Conservation (phyloP, 208 protist genomes). For the Trypanosomatidae sp. region DNA sequence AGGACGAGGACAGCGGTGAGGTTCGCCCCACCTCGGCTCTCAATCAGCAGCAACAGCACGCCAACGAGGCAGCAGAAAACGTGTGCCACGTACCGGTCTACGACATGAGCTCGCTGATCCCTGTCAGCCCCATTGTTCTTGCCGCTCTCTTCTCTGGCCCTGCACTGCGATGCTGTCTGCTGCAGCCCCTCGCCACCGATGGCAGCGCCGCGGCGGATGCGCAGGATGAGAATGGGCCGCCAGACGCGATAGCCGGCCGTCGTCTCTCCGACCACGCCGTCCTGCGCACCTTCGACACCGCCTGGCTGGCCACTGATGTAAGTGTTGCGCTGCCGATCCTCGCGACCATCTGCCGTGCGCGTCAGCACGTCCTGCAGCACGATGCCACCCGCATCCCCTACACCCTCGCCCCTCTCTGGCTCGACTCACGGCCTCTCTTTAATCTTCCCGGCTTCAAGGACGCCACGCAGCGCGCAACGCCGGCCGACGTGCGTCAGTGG, state of each 20-base stretch:
- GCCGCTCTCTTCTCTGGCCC: constrained; percentile 51
- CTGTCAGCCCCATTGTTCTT: constrained; percentile 65
- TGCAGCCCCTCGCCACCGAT: no score
- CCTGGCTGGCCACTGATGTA: constrained; percentile 56
- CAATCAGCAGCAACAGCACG: no score
- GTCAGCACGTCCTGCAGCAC: constrained; percentile 37
- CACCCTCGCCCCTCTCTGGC: constrained; percentile 24
- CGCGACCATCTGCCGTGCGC: constrained; percentile 52
- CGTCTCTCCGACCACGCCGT: constrained; percentile 13
- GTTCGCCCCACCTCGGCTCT: no score
- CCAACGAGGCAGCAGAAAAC: constrained; percentile 10
- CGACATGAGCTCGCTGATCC: constrained; percentile 45
- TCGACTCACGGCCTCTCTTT: constrained; percentile 81
- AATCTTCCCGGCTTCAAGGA: constrained; percentile 9
- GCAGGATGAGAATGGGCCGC: background rate
- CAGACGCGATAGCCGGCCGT: background rate
- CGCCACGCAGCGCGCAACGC: background rate
- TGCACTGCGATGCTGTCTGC: constrained; percentile 56
- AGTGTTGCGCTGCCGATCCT: constrained; percentile 56
- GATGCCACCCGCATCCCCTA: constrained; percentile 55
- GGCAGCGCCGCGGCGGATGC: background rate
- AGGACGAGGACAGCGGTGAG: constrained; percentile 25
- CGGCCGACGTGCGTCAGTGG: constrained; percentile 15
- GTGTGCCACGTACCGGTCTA: constrained; percentile 19
- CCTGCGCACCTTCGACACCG: constrained; percentile 20